Evolutionary conservation across 495 filamentous ascomycete genomes (phyloP), one percentile per base, ranked within the genome.

Genomic region (Penicillium malachiteum): DNA sequence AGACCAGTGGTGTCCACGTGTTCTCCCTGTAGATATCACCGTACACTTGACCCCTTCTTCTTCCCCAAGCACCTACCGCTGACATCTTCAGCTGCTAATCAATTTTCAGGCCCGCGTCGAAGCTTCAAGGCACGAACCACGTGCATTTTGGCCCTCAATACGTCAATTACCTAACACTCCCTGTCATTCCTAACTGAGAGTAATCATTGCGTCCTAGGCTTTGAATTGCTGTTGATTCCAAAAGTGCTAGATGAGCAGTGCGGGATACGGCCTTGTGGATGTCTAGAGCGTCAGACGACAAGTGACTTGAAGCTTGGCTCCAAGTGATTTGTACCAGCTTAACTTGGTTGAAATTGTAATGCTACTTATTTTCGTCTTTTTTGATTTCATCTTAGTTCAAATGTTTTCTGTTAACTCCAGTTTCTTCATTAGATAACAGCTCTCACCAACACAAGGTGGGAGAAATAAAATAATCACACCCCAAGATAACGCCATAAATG

Each of bases 81-180:
- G n/a, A n/a, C n/a, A n/a, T n/a, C n/a, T 30, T 10, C 9, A 11
- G 7, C 14, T 7, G 26, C 46, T 39, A 11, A 50, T 49, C 26
- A 0, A 32, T 30, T 0, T 40, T 3, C 41, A 78, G 76, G 14
- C 66, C 79, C 16, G 55, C 65, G 13, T 69, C 73, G 41, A 73
- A 67, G 52, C 78, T 85, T 56, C 69, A 70, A 11, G 80, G 80
- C 5, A 54, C 59, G 46, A 86, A 85, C 60, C 69, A 79, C 60
- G 67, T 85, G 49, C 79, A 84, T 59, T 84, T 85, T 65, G 81
- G 80, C 10, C 57, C 3, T 18, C 12, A 69, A 7, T 71, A 64
- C 3, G 73, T 76, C 33, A 85, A 84, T 67, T 84, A 77, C 56
- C 71, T 87, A 14, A 75, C 67, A 0, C 59, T 87, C 43, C 83